phyloP scores from a whole-genome alignment of 2,329 filamentous ascomycete species.

The Hymenoscyphus fraxineus region DNA sequence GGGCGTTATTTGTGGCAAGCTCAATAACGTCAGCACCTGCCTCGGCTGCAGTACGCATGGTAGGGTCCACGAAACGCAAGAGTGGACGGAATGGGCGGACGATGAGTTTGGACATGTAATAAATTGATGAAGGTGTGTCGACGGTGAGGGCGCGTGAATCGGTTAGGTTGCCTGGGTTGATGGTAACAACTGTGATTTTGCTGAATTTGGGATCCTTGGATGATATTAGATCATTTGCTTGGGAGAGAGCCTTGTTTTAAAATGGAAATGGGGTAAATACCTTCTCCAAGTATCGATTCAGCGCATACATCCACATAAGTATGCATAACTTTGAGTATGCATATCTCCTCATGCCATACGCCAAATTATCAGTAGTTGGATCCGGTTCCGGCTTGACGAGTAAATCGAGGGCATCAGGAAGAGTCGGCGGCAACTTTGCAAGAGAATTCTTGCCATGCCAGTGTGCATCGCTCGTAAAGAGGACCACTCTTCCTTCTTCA shows the following conservation, averaged over 20 bases:
- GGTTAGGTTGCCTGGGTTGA: slow-evolving; percentile 34
- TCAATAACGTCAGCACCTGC: slow-evolving; percentile 34
- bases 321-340: slow-evolving; percentile 40
- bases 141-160: slow-evolving; percentile 38
- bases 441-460: slow-evolving; percentile 39
- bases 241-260: too few species aligned
- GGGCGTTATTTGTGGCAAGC: slow-evolving; percentile 28
- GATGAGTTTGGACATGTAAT: slow-evolving; percentile 30
- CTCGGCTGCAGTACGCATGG: slow-evolving; percentile 31
- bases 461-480: slow-evolving; percentile 31
- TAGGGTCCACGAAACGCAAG: slow-evolving; percentile 28
- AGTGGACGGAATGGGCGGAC: slow-evolving; percentile 32
- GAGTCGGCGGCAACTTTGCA: slow-evolving; percentile 36
- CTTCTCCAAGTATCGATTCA: slow-evolving; percentile 34
- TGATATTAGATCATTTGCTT: too few species aligned
- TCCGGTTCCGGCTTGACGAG: slow-evolving; percentile 34
- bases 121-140: slow-evolving; percentile 34
- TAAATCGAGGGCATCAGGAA: slow-evolving; percentile 32
- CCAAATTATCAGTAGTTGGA: slow-evolving; percentile 32
- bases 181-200: slow-evolving; percentile 31
- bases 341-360: slow-evolving; percentile 42
- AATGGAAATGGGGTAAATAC: too few species aligned
- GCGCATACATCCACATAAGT: slow-evolving; percentile 40
- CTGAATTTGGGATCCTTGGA: slow-evolving; percentile 16
- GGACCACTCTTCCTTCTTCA: slow-evolving; percentile 32